Evolutionary conservation across 2,329 filamentous ascomycete species (phyloP).

Genomic region (Simplicillium aogashimaense): DNA sequence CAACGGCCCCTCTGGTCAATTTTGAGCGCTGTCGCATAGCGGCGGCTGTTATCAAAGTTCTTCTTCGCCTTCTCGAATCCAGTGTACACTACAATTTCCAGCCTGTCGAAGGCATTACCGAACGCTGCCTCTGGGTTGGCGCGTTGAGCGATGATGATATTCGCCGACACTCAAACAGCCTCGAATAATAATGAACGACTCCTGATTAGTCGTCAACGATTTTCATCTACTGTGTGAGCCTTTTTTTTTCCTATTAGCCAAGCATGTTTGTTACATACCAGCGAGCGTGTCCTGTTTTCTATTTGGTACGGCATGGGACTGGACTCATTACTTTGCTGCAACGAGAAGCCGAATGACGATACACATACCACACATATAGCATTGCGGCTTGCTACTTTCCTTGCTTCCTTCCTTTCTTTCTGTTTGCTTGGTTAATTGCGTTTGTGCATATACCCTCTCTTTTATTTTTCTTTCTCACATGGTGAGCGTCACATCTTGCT

Average conservation of each 20-base stretch:
- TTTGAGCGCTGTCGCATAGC: slow-evolving; percentile 73
- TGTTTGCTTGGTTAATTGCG: too few relatives aligned
- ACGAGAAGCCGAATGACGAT: too few relatives aligned
- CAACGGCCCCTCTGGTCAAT: slow-evolving; percentile 62
- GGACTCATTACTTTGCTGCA: too few relatives aligned
- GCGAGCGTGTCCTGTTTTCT: too few relatives aligned
- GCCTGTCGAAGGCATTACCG: slow-evolving; percentile 66
- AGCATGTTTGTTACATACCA: not conserved
- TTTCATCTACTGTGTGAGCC: not conserved
- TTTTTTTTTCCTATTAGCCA: slow-evolving; percentile 2
- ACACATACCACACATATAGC: too few relatives aligned
- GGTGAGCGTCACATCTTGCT: too few relatives aligned
- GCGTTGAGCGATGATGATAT: slow-evolving; percentile 71
- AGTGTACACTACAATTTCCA: slow-evolving; percentile 66
- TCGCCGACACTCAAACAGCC: slow-evolving; percentile 36
- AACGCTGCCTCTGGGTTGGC: slow-evolving; percentile 78
- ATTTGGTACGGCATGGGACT: too few relatives aligned
- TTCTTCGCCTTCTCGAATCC: slow-evolving; percentile 69
- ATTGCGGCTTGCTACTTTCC: too few relatives aligned
- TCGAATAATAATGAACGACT: slow-evolving; percentile 29
- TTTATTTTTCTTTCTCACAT: too few relatives aligned
- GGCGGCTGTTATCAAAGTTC: slow-evolving; percentile 68
- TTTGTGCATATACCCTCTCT: too few relatives aligned
- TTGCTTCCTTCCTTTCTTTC: too few relatives aligned
- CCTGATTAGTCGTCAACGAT: not conserved